These are phyloP conservation scores for Candida oleophila DNA, from an alignment of 805 yeast genomes.

Conservation along the genomic window DNA sequence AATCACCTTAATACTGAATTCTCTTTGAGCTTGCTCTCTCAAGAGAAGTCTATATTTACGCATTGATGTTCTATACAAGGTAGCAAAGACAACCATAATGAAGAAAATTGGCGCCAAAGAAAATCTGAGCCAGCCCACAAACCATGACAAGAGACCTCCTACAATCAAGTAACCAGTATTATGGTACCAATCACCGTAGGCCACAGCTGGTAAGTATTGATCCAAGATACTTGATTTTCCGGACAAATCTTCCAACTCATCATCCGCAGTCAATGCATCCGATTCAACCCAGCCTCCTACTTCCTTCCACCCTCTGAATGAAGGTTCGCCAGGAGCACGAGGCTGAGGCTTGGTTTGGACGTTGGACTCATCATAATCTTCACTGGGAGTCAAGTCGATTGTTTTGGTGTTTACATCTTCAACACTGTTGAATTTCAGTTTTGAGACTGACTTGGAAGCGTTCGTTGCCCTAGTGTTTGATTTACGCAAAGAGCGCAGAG, in stretches of 20 bases:
- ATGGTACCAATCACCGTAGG: conserved; percentile 97
- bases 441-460: not conserved
- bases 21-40: conserved; percentile 83
- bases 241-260: conserved; percentile 68
- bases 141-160: conserved; percentile 73
- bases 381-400: conserved; percentile 31
- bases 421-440: not conserved
- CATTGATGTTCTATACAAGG: conserved; percentile 80
- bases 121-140: conserved; percentile 73
- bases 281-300: conserved; percentile 82
- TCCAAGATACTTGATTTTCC: conserved; percentile 74
- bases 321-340: conserved; percentile 58
- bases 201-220: conserved; percentile 66
- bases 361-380: conserved; percentile 33
- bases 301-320: conserved; percentile 92
- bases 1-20: conserved; percentile 72
- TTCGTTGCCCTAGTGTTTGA: not conserved
- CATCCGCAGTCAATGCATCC: conserved; percentile 64
- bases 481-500: not conserved
- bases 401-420: conserved; percentile 7
- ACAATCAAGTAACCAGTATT: conserved; percentile 68
- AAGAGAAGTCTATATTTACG: conserved; percentile 73
- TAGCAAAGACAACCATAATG: conserved; percentile 56
- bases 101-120: conserved; percentile 81
- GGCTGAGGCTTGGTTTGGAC: conserved; percentile 38